Conservation (phyloP, 1,284 basidiomycete genomes). For the Ceratobasidium sp. region DNA sequence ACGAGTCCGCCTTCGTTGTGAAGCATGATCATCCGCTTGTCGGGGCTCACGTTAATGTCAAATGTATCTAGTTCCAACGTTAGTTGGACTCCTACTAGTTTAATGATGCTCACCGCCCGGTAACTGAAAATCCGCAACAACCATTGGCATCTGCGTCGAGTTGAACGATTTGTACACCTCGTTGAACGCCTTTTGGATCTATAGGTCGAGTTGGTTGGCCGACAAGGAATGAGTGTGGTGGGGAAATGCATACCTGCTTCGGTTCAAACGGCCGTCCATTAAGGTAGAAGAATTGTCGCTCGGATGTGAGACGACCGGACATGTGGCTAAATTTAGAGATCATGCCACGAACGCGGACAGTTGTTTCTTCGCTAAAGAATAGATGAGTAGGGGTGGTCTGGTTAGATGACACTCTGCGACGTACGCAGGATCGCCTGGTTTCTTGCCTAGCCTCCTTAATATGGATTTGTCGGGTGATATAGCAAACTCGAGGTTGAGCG, state of each 20-base stretch:
- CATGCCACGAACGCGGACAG: constrained; percentile 74
- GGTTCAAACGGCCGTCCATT: constrained; percentile 92
- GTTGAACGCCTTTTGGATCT: constrained; percentile 89
- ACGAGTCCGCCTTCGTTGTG: constrained; percentile 90
- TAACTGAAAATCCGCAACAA: constrained; percentile 85
- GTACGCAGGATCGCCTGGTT: background rate
- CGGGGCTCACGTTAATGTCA: constrained; percentile 97
- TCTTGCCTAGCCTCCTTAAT: constrained; percentile 53
- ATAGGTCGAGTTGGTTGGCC: constrained; percentile 3
- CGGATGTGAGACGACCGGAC: constrained; percentile 78
- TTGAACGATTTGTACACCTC: constrained; percentile 91
- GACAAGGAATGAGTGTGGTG: background rate
- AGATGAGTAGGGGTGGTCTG: background rate
- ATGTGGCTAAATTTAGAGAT: constrained; percentile 81
- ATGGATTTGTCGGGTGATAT: constrained; percentile 71
- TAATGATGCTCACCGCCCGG: constrained; percentile 67
- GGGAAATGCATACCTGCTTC: constrained; percentile 65
- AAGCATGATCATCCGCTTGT: constrained; percentile 94
- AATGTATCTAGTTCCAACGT: constrained; percentile 68
- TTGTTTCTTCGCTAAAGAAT: constrained; percentile 53
- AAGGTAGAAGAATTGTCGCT: constrained; percentile 94
- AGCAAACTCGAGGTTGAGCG: constrained; percentile 75
- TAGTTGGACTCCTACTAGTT: background rate
- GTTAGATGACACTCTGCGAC: background rate
- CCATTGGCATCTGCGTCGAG: constrained; percentile 80